Base-by-base conservation (phyloP, 257 asterid genomes). In the Solanum acaule region DNA sequence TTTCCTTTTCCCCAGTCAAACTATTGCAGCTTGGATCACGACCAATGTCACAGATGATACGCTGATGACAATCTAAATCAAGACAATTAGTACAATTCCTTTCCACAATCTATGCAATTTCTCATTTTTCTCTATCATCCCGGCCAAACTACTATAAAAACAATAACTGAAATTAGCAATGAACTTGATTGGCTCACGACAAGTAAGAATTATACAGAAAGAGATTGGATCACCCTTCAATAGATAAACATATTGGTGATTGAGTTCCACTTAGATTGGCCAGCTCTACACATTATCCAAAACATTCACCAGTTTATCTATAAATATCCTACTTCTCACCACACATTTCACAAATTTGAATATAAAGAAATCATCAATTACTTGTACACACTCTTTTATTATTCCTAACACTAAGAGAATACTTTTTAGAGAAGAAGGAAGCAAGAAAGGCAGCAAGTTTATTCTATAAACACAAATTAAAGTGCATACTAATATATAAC, bases 241-340 rank as follows among this genome's bases (percentile, higher is more conserved):
- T 16, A 71, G 79, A 72, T 33, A 33, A 25, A 72, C 44, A 72
- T 71, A 31, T 34, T 34, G 81, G 81, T 73, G n/a, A 73, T 73
- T 73, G 49, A 73, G 81, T 73, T 73, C 46, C 49, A 10, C 16
- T 73, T 73, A 35, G 56, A 78, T 78, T 78, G 37, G 37, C 2
- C 38, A 79, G 33, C 56, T 76, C 33, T 2, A 44, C 16, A 44
- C 16, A 35, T 87, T 87, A 93, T 91, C 94, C 91, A 84, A 31
- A 77, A 68, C 23, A 89, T 83, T 68, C 11, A 82, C 86, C 73
- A 91, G 88, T 90, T 91, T 95, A 95, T 94, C 96, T 95, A 90
- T 83, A 85, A 12, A 89, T 84, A n/a, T 94, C 96, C 97, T 42
- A 42, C 49, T 42, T 42, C 49, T 42, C 15, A 42, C 49, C 5